Evolutionary conservation across 129 eudicot species (phyloP).

Genomic region (Artemisia annua): DNA sequence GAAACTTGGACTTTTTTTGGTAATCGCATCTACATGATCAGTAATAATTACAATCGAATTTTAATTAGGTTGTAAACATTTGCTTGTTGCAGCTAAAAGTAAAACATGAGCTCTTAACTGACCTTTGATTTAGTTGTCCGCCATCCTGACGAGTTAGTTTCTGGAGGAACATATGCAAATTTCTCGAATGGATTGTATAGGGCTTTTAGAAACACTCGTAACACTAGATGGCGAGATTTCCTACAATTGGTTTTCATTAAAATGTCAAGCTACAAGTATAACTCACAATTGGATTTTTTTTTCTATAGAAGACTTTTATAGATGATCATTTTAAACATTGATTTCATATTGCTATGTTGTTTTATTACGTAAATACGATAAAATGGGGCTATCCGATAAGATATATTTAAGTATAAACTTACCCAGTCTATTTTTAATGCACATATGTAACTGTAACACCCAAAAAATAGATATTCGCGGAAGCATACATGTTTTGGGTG

Average conservation of each 20-base stretch:
- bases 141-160: slow-evolving; percentile 70
- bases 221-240: slow-evolving; percentile 37
- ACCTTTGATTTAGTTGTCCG: slow-evolving; percentile 77
- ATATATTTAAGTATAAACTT: no score
- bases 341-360: no score
- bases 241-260: slow-evolving; percentile 28
- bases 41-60: not conserved
- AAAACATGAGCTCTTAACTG: not conserved
- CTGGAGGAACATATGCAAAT: slow-evolving; percentile 52
- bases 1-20: slow-evolving; percentile 48
- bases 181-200: slow-evolving; percentile 39
- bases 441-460: no score
- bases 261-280: not conserved
- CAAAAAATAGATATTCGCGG: no score
- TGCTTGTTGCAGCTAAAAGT: not conserved
- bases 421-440: no score
- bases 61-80: not conserved
- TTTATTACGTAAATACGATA: no score
- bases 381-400: no score
- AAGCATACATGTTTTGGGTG: no score
- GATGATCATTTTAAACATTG: no score
- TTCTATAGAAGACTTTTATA: no score
- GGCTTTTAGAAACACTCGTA: slow-evolving; percentile 26
- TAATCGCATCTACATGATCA: slow-evolving; percentile 68
- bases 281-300: not conserved